Base-by-base conservation (phyloP, 2,329 filamentous ascomycete genomes). In the Fusarium newnesense region DNA sequence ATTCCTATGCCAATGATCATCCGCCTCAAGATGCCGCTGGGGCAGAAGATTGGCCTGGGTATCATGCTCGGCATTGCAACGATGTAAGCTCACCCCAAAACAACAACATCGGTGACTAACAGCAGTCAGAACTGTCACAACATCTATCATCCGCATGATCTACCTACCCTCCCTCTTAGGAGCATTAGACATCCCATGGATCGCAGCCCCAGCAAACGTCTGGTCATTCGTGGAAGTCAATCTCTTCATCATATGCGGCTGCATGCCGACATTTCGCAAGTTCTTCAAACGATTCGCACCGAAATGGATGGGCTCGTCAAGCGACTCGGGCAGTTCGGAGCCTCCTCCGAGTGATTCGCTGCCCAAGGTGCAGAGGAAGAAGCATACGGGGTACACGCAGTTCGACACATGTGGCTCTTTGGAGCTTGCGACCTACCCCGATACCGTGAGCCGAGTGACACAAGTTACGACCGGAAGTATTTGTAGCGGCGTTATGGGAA, bases 281-380 rank as follows among this genome's bases (percentile, higher is more conserved):
- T 88, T 87, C 8, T 83, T 92, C 24, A 80, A 87, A 65, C 85
- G 87, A 24, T 81, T 90, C 81, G 87, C 52, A 88, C 89, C 2
- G 88, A 89, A 4, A 90, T 91, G 82, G 89, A 91, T 79, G 90
- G 92, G 81, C 87, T 87, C 16, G 86, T 92, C 34, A 85, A 89
- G 65, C 88, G 85, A 42, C 91, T 92, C 84, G 2, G 24, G 9
- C 2, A 12, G 7, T 8, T 65, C 30, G 2, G 63, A 69, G 13
- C 53, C 53, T 3, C 30, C 42, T 3, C 50, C 60, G 0, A 46
- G 63, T 3, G 28, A 32, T 9, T 59, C 57, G 1, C 13, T 63
- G 4, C 65, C 53, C n/a, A 75, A 73, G 7, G 40, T 52, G 36
- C 43, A 62, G 15, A 62, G 53, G 40, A 69, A 64, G 28, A 69